Evolutionary conservation across 352 stramenopile species (phyloP).

Genomic region (Globisporangium barbulae): DNA sequence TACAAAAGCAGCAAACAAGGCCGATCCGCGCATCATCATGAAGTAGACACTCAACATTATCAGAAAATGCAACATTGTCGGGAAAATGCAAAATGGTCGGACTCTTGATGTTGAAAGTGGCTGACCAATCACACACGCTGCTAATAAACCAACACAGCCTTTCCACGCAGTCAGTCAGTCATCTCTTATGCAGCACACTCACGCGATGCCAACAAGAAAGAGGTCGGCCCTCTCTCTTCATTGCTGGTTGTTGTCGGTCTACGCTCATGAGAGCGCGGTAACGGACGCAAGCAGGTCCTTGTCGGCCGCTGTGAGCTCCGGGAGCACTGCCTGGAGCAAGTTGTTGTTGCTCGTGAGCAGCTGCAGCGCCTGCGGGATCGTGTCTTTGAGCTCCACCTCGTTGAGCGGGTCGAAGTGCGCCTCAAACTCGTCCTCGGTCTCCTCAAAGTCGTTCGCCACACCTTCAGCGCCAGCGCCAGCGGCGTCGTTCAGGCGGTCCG

Average conservation of each 20-base stretch:
- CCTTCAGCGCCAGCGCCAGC: constrained; percentile 27
- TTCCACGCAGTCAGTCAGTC: too few relatives aligned
- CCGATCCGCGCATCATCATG: background rate
- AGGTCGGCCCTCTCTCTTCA: background rate
- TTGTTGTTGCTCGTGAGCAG: constrained; percentile 42
- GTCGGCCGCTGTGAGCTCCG: constrained; percentile 63
- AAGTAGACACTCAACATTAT: too few relatives aligned
- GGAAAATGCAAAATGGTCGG: background rate
- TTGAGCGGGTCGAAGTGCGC: constrained; percentile 79
- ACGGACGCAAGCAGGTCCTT: constrained; percentile 60
- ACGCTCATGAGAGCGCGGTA: constrained; percentile 34
- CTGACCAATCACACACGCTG: too few relatives aligned
- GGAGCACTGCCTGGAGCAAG: constrained; percentile 59
- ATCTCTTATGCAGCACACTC: background rate
- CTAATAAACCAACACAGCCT: too few relatives aligned
- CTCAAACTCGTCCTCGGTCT: constrained; percentile 75
- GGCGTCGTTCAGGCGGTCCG: constrained; percentile 50
- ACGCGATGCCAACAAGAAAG: background rate
- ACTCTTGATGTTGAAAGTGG: background rate
- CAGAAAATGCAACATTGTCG: background rate
- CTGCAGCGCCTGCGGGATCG: constrained; percentile 60
- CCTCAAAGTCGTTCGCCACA: constrained; percentile 38
- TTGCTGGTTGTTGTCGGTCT: constrained; percentile 20
- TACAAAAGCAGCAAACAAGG: constrained; percentile 18
- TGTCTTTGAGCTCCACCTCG: constrained; percentile 69